Evolutionary conservation across 2,329 filamentous ascomycete genomes (phyloP), one percentile per base, ranked within the genome.

Genomic region (Cladosporium velox): DNA sequence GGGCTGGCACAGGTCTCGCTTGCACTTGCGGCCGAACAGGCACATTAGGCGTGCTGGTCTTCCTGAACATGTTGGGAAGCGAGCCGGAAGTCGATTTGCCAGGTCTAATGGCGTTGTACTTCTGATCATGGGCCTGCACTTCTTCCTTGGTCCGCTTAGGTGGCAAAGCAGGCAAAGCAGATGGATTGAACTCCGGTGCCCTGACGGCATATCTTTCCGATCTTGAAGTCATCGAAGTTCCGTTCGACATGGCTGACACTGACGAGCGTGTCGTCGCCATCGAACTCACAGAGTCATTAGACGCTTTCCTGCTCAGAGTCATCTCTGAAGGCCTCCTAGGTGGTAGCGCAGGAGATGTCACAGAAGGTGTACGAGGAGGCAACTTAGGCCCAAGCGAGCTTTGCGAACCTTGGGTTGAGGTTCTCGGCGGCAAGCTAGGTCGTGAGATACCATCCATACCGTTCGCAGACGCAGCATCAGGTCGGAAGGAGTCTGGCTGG

Each of bases 131-230:
- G 5, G 73, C 75, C 57, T 81, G 79, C 57, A 75, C 75, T 47
- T 82, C 76, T 59, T 79, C 78, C n/a, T 77, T 72, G n/a, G 77
- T 72, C 63, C 78, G 76, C 70, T 83, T 86, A 0, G 83, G 81
- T 59, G 85, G 86, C 41, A 88, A 77, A 34, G 82, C 78, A 61
- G 87, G 87, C 11, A 88, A 75, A 44, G 82, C 80, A 15, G 81
- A 75, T 59, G 85, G 82, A 67, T 86, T 85, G 77, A 83, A 89
- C 57, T 83, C 82, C 11, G 87, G 87, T 6, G 86, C 76, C 61
- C 69, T 66, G 59, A 77, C 70, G 8, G 70, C 68, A 41, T 69
- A 72, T 8, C 69, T 62, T 14, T 71, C 70, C 15, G 71, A 70
- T 51, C 66, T 63, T 2, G 74, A 75, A 14, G 74, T 72, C 47